These are phyloP conservation scores for Citrullus mucosospermus DNA, from an alignment of 306 rosid genomes.

Conservation along the genomic window DNA sequence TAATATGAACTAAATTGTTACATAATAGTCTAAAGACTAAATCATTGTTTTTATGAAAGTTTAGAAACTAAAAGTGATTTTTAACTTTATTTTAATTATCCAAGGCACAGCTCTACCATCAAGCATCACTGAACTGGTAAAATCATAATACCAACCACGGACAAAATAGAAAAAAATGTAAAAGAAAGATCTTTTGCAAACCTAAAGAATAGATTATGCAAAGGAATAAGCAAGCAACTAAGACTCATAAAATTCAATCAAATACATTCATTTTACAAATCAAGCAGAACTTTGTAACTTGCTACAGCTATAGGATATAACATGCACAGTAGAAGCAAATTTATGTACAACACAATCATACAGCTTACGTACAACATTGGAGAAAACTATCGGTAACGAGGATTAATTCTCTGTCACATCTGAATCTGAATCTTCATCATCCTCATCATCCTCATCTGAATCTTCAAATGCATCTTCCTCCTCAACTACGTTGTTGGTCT, in stretches of 20 bases:
- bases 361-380: neutral
- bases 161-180: neutral
- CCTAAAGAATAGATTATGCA: neutral
- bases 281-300: neutral
- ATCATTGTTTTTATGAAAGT: too few species aligned
- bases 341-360: neutral
- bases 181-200: neutral
- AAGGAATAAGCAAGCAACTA: neutral
- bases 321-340: neutral
- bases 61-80: too few species aligned
- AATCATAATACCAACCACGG: neutral
- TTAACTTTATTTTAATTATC: neutral
- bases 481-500: slow-evolving; percentile 29
- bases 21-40: too few species aligned
- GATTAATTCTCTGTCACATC: slow-evolving; percentile 14
- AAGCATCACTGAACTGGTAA: neutral
- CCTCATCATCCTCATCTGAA: slow-evolving; percentile 13
- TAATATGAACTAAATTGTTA: too few species aligned
- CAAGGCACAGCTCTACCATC: neutral
- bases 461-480: slow-evolving; percentile 40
- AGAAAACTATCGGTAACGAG: neutral
- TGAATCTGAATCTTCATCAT: slow-evolving; percentile 25
- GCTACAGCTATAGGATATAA: neutral
- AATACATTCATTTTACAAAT: neutral
- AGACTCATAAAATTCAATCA: neutral